phyloP scores from a whole-genome alignment of 2,329 filamentous ascomycete species.

The Septoria petroselini region DNA sequence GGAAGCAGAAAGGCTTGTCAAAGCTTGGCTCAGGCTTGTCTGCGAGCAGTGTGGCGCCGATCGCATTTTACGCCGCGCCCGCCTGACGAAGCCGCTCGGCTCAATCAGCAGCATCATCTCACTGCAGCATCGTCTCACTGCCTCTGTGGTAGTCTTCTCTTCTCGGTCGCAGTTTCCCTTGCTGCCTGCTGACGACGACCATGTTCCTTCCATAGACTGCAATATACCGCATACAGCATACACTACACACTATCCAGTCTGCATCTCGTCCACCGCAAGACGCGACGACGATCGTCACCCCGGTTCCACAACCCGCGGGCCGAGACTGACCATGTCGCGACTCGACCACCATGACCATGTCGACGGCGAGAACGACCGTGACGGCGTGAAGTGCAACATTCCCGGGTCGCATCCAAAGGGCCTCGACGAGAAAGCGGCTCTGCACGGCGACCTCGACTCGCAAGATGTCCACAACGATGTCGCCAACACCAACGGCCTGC shows the following conservation, averaged over 20 bases:
- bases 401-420: background rate
- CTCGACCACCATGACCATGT: background rate
- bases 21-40: constrained; percentile 13
- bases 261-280: background rate
- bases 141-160: background rate
- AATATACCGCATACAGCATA: too few species aligned
- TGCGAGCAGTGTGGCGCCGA: constrained; percentile 4
- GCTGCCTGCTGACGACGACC: too few species aligned
- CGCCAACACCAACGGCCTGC: constrained; percentile 14
- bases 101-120: too few species aligned
- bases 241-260: too few species aligned
- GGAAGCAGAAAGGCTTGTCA: constrained; percentile 7
- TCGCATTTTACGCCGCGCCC: background rate
- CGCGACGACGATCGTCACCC: background rate
- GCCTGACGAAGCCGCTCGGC: too few species aligned
- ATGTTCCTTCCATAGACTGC: too few species aligned
- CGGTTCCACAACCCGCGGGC: background rate
- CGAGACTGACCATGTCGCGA: constrained; percentile 4
- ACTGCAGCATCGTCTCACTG: background rate
- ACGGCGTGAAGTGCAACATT: constrained; percentile 6
- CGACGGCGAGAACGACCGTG: too few species aligned
- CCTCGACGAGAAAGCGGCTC: constrained; percentile 9
- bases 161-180: too few species aligned
- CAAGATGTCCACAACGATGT: constrained; percentile 7
- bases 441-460: constrained; percentile 1